Evolutionary conservation across 257 asterid genomes (phyloP).

Genomic region (Anisodus tanguticus): DNA sequence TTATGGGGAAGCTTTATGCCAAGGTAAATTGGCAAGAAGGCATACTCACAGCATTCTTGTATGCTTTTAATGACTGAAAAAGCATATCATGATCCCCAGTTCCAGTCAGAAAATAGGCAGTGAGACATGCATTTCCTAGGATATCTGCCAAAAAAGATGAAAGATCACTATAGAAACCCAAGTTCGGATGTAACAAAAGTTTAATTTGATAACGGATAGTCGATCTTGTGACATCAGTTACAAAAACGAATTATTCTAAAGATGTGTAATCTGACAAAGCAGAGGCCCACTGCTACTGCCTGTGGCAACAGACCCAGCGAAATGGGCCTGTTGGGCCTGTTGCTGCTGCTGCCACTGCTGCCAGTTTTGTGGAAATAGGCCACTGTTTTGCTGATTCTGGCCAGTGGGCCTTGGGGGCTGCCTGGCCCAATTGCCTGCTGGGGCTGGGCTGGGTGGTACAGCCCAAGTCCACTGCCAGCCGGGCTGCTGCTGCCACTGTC

Average conservation of each 20-base stretch:
- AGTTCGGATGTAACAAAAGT: neutral
- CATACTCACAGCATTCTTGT: slow-evolving; percentile 85
- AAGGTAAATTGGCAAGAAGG: neutral
- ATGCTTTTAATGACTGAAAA: slow-evolving; percentile 75
- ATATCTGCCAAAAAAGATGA: slow-evolving; percentile 57
- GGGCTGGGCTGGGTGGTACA: no score
- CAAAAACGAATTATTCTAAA: neutral
- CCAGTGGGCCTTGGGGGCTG: no score
- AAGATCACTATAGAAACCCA: slow-evolving; percentile 11
- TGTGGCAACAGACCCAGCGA: no score
- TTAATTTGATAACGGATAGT: neutral
- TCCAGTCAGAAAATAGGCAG: slow-evolving; percentile 79
- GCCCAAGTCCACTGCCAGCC: no score
- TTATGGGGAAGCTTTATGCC: neutral
- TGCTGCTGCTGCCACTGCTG: no score
- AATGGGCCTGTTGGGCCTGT: no score
- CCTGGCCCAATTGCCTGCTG: no score
- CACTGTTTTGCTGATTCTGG: no score
- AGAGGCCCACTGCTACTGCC: no score
- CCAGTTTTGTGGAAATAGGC: no score
- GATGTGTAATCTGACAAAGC: neutral
- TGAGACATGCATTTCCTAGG: slow-evolving; percentile 85
- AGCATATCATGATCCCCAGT: slow-evolving; percentile 79
- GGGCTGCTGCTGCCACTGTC: accelerated
- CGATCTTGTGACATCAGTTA: neutral